A percentile compares a stretch with the other conserved stretches of the same genome.
Conservation (phyloP, 2,329 filamentous ascomycete genomes). For the Botryotinia globosa region DNA sequence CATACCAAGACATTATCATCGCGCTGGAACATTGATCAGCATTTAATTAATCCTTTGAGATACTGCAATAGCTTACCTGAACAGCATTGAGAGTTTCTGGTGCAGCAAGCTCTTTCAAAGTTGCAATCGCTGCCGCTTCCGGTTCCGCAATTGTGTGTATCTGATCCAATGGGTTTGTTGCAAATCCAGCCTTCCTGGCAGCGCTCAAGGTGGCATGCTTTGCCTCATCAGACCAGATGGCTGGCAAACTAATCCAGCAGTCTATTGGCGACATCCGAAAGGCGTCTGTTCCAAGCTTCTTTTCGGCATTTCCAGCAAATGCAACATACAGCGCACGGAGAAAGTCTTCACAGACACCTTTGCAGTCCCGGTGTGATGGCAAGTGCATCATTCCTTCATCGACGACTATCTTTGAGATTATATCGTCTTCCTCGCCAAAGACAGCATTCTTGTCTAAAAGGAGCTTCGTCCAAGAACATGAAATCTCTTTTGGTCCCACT, state of each 20-base stretch:
- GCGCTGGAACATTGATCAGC: not conserved
- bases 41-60: not conserved
- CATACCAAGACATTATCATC: not conserved
- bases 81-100: conserved; percentile 20
- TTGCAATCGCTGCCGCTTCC: conserved; percentile 32
- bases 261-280: conserved; percentile 27
- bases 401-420: conserved; percentile 10
- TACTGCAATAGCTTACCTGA: conserved; percentile 18
- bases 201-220: conserved; percentile 29
- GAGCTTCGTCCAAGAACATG: conserved; percentile 35
- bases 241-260: conserved; percentile 32
- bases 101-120: conserved; percentile 24
- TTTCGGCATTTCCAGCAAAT: conserved; percentile 10
- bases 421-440: conserved; percentile 22
- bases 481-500: conserved; percentile 24
- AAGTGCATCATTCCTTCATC: conserved; percentile 26
- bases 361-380: conserved; percentile 21
- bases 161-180: conserved; percentile 20
- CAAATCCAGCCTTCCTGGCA: conserved; percentile 30
- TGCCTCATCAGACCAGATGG: conserved; percentile 32
- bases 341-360: conserved; percentile 30
- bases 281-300: not conserved
- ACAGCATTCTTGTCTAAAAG: conserved; percentile 30
- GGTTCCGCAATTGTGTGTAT: conserved; percentile 33
- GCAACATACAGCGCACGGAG: conserved; percentile 24